Evolutionary conservation across 805 yeast species (phyloP), one percentile per base, ranked within the genome.

Genomic region (Saccharomycopsis sp.): DNA sequence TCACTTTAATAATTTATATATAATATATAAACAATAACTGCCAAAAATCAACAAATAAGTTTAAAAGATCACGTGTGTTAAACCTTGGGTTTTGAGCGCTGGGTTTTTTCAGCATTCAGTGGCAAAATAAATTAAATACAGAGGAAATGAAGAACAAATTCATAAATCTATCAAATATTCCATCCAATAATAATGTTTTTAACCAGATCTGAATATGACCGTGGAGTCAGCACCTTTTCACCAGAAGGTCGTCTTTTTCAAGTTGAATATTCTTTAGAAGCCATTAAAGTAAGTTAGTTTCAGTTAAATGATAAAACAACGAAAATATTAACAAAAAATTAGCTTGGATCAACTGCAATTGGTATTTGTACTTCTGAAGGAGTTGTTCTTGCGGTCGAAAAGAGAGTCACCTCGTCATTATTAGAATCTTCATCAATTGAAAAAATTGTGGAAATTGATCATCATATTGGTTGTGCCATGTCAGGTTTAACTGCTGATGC

Each of bases 401-500:
- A 92, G 62, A 74, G 97, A 58, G 96, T 92, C 20, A 89, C 96
- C 0, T 88, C 96, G 8, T 72, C 94, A 10, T 66, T 92, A 48
- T 70, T 92, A 43, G 99, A 94, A 61, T 76, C 89, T 21, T 81
- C 89, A 21, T 84, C 95, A 33, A 88, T 94, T 56, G 98, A 94
- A 58, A 92, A 92, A 62, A 88, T 92, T 50, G 84, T 92, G 51
- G 98, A 92, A 57, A 81, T 92, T 44, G 99, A 92, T 57, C 66
- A 67, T 35, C 98, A 92, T 58, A 77, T 92, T 42, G 98, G 99
- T 36, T 87, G 96, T 64, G 98, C 99, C 52, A 92, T 92, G 96
- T 79, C 94, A 49, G 99, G 99, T 3, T 70, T 94, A 49, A 92
- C 97, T 2, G 97, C 99, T 2, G 99, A 92, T 65, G 99, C 99